Evolutionary conservation across 2,329 filamentous ascomycete species (phyloP).

Genomic region (Penicillium rolfsii): DNA sequence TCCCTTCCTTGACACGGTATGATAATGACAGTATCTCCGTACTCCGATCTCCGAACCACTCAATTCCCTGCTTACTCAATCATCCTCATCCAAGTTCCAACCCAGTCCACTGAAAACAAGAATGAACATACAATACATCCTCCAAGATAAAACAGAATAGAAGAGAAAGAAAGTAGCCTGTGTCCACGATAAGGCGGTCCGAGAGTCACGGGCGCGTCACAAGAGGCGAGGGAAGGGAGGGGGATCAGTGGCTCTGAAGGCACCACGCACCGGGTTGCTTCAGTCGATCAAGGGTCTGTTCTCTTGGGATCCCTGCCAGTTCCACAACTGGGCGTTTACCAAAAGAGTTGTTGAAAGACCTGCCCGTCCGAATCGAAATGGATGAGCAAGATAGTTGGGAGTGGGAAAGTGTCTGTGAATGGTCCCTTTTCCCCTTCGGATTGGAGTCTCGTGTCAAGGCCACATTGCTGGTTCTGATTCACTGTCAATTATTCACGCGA

Average conservation of each 20-base stretch:
- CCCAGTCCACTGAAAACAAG: not conserved
- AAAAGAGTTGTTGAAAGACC: conserved; percentile 23
- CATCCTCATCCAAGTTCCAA: not conserved
- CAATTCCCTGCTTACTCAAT: not conserved
- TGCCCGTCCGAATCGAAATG: conserved; percentile 10
- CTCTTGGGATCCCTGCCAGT: conserved; percentile 26
- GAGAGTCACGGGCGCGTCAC: conserved; percentile 19
- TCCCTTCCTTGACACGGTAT: not conserved
- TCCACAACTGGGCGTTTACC: conserved; percentile 19
- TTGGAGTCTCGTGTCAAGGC: not conserved
- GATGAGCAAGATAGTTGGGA: not conserved
- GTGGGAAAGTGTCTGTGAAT: not conserved
- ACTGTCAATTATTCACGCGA: not conserved
- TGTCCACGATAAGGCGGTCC: conserved; percentile 10
- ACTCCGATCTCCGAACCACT: not conserved
- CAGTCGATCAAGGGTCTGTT: conserved; percentile 34
- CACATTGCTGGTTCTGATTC: not conserved
- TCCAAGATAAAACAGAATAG: not conserved
- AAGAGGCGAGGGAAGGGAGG: conserved; percentile 4
- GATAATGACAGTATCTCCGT: no score
- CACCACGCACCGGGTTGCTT: conserved; percentile 34
- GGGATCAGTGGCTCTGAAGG: conserved; percentile 28
- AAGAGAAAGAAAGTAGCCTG: not conserved
- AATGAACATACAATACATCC: not conserved
- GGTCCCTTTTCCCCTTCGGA: not conserved